Evolutionary conservation across 2,329 filamentous ascomycete species (phyloP).

Genomic region (Thielaviopsis euricoi): DNA sequence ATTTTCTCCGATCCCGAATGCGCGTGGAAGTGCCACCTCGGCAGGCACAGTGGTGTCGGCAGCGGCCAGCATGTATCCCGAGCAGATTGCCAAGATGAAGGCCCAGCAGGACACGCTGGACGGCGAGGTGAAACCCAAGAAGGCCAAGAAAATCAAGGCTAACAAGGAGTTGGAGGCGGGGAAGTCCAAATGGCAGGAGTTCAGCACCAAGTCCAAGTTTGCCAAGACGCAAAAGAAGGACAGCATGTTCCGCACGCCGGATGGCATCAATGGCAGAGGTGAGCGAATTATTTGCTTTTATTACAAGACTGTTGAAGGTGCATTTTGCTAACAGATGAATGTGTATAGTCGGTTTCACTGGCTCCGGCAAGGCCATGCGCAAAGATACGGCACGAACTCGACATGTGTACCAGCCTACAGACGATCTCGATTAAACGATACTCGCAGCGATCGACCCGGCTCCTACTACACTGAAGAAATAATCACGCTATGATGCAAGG

Average conservation of each 20-base stretch:
- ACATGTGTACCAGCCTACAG: slow-evolving; percentile 68
- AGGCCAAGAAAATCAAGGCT: slow-evolving; percentile 80
- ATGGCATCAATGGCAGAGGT: slow-evolving; percentile 77
- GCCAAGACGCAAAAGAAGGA: slow-evolving; percentile 62
- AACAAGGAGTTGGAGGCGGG: slow-evolving; percentile 80
- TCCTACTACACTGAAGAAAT: not conserved
- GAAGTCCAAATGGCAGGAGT: slow-evolving; percentile 92
- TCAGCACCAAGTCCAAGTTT: slow-evolving; percentile 60
- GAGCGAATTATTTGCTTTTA: slow-evolving; percentile 16
- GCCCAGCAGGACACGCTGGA: slow-evolving; percentile 40
- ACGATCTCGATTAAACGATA: slow-evolving; percentile 51
- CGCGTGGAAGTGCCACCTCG: slow-evolving; percentile 16
- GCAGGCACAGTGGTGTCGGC: slow-evolving; percentile 35
- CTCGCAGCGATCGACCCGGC: not conserved
- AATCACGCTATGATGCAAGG: not conserved
- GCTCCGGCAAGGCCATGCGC: slow-evolving; percentile 88
- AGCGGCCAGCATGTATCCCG: slow-evolving; percentile 40
- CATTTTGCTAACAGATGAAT: slow-evolving; percentile 1
- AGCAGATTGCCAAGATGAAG: slow-evolving; percentile 34
- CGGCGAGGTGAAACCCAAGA: slow-evolving; percentile 52
- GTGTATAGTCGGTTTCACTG: slow-evolving; percentile 73
- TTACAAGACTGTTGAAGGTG: not conserved
- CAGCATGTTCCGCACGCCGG: slow-evolving; percentile 91
- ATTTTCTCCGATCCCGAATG: slow-evolving; percentile 7
- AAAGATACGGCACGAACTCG: slow-evolving; percentile 72